Evolutionary conservation across 352 stramenopile species (phyloP).

Genomic region (Aphanomyces invadans): DNA sequence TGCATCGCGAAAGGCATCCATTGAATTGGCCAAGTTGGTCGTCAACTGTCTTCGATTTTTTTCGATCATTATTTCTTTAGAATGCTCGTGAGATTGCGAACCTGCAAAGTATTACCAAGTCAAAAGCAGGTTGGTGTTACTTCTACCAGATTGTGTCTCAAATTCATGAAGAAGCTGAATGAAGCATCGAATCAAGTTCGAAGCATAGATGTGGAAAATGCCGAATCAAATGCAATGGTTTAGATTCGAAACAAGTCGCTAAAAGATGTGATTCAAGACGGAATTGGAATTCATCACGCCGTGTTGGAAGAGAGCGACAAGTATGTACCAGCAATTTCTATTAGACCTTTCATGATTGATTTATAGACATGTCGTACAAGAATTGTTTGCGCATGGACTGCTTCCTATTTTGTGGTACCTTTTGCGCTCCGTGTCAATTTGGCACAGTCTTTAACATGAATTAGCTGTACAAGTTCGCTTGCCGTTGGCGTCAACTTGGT

Average conservation of each 20-base stretch:
- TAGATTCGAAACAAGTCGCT: slow-evolving; percentile 8
- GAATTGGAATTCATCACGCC: slow-evolving; percentile 20
- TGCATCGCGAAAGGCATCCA: slow-evolving; percentile 3
- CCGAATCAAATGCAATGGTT: neutral
- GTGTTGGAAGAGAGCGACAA: slow-evolving; percentile 10
- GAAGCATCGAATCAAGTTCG: neutral
- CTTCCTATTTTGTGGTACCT: slow-evolving; percentile 8
- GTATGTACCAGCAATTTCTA: too few species aligned
- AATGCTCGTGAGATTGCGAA: neutral
- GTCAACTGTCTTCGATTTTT: neutral
- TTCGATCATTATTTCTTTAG: neutral
- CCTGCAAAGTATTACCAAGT: neutral
- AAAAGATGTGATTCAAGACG: neutral
- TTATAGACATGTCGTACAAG: slow-evolving; percentile 5
- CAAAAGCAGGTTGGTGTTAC: neutral
- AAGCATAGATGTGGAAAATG: too few species aligned
- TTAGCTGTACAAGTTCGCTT: slow-evolving; percentile 18
- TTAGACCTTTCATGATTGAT: too few species aligned
- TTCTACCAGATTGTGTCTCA: neutral
- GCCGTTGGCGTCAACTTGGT: slow-evolving; percentile 20
- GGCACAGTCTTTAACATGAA: neutral
- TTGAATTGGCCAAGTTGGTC: neutral
- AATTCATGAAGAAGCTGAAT: neutral
- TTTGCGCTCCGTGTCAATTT: neutral
- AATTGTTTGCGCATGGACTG: neutral